Evolutionary conservation across 306 rosid species (phyloP), one percentile per base, ranked within the genome.

Genomic region (Vicia sativa): DNA sequence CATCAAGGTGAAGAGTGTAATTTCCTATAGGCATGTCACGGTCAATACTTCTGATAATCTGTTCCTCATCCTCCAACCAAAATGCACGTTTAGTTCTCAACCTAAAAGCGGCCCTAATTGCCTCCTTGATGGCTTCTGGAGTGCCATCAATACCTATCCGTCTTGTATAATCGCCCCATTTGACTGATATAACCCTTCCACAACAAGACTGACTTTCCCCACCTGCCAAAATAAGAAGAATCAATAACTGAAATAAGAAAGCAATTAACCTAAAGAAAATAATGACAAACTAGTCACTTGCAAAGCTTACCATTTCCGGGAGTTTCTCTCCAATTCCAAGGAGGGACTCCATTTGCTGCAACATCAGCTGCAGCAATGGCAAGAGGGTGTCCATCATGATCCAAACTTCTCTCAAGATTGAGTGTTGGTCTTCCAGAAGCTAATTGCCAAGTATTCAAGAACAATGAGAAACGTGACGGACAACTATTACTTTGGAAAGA

Each of bases 261-360:
- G 10, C 66, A 78, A 61, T 70, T 62, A 59, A 25, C 21, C 53
- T 56, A 50, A 13, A 48, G 53, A 19, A 34, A 18, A 12, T 0
- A 52, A 12, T 28, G 10, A 11, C 59, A 12, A 16, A 43, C 26
- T 41, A 26, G 4, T 28, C 50, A 54, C 42, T 44, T 44, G 48
- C 67, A 54, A 48, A 54, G 68, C 66, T 76, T 80, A 88, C 98
- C 96, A 84, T 86, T 90, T 80, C 87, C 97, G 3, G 96, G 87
- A 79, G 96, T 83, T 69, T 90, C 98, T 85, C 96, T 90, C 98
- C 98, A 93, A 79, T 88, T 93, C 98, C 98, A 93, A 65, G 96
- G 96, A 31, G 98, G 86, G 70, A 87, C 96, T 67, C 92, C 95
- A 61, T 83, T 80, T 34, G 89, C 95, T 65, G 81, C 86, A 75